Conservation (phyloP, 73 alveolate species). For the Tetrahymena borealis region DNA sequence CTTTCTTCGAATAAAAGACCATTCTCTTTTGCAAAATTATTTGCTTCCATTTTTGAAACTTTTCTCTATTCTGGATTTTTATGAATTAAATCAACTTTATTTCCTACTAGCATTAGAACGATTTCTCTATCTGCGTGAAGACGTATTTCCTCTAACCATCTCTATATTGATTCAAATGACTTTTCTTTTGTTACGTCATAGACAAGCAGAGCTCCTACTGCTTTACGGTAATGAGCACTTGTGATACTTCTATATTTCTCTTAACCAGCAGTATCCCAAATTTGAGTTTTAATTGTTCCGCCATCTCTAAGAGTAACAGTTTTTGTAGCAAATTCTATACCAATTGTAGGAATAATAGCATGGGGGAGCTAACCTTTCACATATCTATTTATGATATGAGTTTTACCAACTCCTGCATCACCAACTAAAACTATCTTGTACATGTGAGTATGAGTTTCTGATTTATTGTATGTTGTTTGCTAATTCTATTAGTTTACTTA, state of each 20-base stretch:
- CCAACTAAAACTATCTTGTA: constrained; percentile 64
- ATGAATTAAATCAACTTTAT: constrained; percentile 69
- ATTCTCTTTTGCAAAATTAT: constrained; percentile 52
- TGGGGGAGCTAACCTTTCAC: constrained; percentile 25
- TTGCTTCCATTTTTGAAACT: constrained; percentile 55
- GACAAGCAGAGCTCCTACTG: constrained; percentile 90
- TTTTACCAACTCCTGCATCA: constrained; percentile 78
- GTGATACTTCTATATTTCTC: constrained; percentile 80
- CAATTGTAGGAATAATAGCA: constrained; percentile 42
- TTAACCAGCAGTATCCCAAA: constrained; percentile 89
- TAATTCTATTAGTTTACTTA: background rate
- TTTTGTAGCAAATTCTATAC: constrained; percentile 75
- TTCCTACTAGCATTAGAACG: constrained; percentile 68
- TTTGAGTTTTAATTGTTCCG: constrained; percentile 63
- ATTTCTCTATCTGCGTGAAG: constrained; percentile 78
- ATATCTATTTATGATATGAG: constrained; percentile 43
- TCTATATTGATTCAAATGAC: constrained; percentile 65
- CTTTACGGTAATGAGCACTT: constrained; percentile 85
- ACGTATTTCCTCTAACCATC: constrained; percentile 76
- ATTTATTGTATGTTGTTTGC: background rate
- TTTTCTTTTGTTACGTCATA: constrained; percentile 80
- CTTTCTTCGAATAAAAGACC: constrained; percentile 61
- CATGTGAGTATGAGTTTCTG: background rate
- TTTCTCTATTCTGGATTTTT: constrained; percentile 56
- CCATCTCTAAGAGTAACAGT: constrained; percentile 70